Base-by-base conservation (phyloP, 371 early-diverging fungal species). In the Chytridiales sp. region DNA sequence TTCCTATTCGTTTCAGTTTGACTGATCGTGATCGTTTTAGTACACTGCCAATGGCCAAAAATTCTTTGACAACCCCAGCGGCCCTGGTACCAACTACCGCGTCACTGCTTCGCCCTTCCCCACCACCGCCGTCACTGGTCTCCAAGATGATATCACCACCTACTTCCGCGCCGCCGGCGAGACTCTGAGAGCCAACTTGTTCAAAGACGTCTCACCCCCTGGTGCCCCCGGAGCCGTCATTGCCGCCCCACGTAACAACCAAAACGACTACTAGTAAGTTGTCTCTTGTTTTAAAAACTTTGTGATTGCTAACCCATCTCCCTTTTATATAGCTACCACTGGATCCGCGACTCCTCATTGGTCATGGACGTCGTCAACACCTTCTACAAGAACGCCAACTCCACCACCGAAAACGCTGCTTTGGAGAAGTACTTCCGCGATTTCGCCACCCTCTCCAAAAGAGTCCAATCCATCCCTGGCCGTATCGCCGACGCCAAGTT, bases 401-500 rank as follows among this genome's bases (percentile, higher is more conserved):
- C 19, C 31, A 3, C 4, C 24, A 35, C n/a, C 30, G 26, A 17
- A 1, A 51, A 40, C 24, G 29, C 56, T 3, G 15, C 34, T 29
- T 38, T 59, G 35, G 62, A 63, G 43, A 13, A 8, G 19, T 32
- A 27, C 26, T 1, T 64, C 44, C 29, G 17, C 22, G 70, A 65
- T 47, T 84, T 65, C 40, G 63, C 68, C 19, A 26, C n/a, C 57
- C 74, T 69, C 58, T 62, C 31, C 1, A 21, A 19, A 9, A 5
- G 4, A 49, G 43, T 5, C 49, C 70, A 32, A 50, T 29, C 41
- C 13, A 64, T 17, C 17, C 15, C 40, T 1, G 21, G 43, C 27
- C 79, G 87, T 4, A 64, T 88, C 36, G 91, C 88, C 26, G 89
- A 91, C 41, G 87, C 91, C 11, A 91, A 91, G 58, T 90, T 81